Conservation (phyloP, 2,329 filamentous ascomycete species). For the Microsporum ferrugineum region DNA sequence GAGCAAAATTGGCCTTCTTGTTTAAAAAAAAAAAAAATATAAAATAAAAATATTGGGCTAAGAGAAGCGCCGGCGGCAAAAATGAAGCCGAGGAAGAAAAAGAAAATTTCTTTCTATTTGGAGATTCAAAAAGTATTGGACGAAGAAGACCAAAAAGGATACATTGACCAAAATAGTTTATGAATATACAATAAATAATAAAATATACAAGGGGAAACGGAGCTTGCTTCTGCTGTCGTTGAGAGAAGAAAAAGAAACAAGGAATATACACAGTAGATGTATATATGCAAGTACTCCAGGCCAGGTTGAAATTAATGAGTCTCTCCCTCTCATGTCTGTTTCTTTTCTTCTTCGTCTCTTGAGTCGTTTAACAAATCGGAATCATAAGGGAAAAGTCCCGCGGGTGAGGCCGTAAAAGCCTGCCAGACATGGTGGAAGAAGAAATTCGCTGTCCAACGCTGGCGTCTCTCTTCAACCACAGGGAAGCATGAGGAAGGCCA, state of each 20-base stretch:
- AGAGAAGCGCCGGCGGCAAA: not conserved
- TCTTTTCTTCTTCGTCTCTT: not conserved
- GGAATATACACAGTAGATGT: not conserved
- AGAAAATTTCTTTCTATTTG: not conserved
- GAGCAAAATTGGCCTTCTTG: no score
- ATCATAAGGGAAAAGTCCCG: not conserved
- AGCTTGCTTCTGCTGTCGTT: not conserved
- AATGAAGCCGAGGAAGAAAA: not conserved
- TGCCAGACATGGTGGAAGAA: not conserved
- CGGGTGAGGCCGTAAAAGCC: not conserved
- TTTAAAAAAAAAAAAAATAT: not conserved
- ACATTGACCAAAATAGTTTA: not conserved
- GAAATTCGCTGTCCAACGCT: not conserved
- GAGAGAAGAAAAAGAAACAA: not conserved
- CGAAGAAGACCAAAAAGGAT: not conserved
- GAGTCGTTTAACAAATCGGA: not conserved
- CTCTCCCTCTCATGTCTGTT: not conserved
- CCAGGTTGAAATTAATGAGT: not conserved
- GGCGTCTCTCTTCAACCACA: not conserved
- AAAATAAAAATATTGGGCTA: not conserved
- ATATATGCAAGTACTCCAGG: not conserved
- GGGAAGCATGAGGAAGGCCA: no score
- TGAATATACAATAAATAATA: not conserved
- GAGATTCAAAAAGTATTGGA: not conserved
- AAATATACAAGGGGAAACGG: not conserved